Percentiles rank a stretch among this genome's conserved stretches.
phyloP scores from a whole-genome alignment of 2,329 filamentous ascomycete species.

The Gaeumannomyces sp. region DNA sequence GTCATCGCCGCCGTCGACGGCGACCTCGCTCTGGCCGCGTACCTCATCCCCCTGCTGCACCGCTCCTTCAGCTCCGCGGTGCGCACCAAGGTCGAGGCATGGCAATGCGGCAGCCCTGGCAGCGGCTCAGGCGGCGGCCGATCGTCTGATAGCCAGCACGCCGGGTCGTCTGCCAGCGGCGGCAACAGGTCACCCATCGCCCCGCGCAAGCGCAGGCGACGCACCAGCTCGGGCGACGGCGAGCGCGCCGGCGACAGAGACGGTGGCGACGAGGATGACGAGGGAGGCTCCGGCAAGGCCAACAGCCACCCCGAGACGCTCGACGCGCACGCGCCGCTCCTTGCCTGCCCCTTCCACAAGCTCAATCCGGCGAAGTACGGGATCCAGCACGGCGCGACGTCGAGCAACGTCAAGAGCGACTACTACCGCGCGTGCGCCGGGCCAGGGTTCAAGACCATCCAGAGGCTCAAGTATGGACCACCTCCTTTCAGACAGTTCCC shows the following conservation, averaged over 20 bases:
- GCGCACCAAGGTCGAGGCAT: slow-evolving; percentile 20
- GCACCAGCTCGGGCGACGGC: slow-evolving; percentile 13
- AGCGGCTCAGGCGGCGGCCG: background rate
- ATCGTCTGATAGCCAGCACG: slow-evolving; percentile 1
- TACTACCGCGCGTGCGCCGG: slow-evolving; percentile 22
- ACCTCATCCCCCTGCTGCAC: slow-evolving; percentile 20
- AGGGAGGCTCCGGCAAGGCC: slow-evolving; percentile 5
- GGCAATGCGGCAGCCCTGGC: slow-evolving; percentile 15
- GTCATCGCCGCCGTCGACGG: slow-evolving; percentile 20
- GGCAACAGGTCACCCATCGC: slow-evolving; percentile 10
- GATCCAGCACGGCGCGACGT: slow-evolving; percentile 16
- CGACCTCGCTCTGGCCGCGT: slow-evolving; percentile 19
- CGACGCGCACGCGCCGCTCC: slow-evolving; percentile 10
- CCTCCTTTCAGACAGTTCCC: background rate
- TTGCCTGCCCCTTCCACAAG: slow-evolving; percentile 24
- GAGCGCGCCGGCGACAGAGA: slow-evolving; percentile 11
- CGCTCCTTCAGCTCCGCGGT: slow-evolving; percentile 16
- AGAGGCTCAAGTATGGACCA: slow-evolving; percentile 21
- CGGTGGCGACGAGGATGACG: slow-evolving; percentile 16
- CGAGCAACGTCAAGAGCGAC: slow-evolving; percentile 15
- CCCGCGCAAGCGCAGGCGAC: slow-evolving; percentile 17
- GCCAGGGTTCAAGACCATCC: slow-evolving; percentile 22
- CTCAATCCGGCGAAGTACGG: slow-evolving; percentile 21
- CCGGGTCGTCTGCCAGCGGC: slow-evolving; percentile 4
- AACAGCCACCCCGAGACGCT: slow-evolving; percentile 7